Conservation (phyloP, 257 asterid genomes). For the Echites panduratus region DNA sequence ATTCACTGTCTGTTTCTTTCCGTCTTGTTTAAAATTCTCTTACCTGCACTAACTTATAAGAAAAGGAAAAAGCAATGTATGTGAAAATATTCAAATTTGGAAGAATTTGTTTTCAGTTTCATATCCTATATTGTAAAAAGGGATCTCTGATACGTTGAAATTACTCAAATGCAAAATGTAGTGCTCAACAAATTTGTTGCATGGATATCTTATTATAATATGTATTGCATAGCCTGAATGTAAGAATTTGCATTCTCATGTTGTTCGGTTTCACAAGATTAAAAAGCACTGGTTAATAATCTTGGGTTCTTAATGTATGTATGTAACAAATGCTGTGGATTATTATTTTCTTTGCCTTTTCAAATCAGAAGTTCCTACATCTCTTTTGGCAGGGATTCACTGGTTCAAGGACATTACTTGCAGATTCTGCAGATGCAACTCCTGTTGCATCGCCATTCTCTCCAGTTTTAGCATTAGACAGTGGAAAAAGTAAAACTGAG, state of each 20-base stretch:
- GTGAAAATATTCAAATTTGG: neutral
- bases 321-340: neutral
- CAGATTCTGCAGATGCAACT: slow-evolving; percentile 51
- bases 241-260: neutral
- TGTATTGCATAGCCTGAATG: neutral
- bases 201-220: neutral
- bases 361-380: neutral
- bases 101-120: neutral
- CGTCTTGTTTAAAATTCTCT: neutral
- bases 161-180: neutral
- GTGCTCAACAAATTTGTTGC: neutral
- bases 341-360: neutral
- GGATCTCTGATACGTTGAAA: neutral
- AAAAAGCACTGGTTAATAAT: neutral
- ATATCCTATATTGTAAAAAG: neutral
- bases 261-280: neutral
- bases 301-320: neutral
- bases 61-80: neutral
- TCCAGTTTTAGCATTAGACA: slow-evolving; percentile 54
- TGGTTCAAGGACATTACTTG: slow-evolving; percentile 60
- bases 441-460: slow-evolving; percentile 81
- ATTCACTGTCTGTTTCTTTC: neutral
- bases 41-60: neutral
- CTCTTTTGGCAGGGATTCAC: slow-evolving; percentile 54
- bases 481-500: slow-evolving; percentile 58